phyloP scores from a whole-genome alignment of 106 monocot genomes.

The Iris macrosiphon region DNA sequence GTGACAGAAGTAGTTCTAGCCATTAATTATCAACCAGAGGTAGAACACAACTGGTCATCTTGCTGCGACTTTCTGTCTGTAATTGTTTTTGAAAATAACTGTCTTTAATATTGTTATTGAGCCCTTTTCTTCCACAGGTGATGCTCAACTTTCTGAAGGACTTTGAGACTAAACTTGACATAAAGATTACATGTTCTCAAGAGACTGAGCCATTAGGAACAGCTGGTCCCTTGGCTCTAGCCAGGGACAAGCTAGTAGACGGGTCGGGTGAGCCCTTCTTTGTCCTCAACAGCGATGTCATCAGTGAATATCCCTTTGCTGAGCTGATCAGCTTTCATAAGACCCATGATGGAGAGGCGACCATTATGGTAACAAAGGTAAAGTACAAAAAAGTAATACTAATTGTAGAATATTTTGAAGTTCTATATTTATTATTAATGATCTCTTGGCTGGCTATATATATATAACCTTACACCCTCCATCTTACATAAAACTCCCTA shows the following conservation, averaged over 20 bases:
- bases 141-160: constrained; percentile 74
- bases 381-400: neutral
- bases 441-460: too few relatives aligned
- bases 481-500: too few relatives aligned
- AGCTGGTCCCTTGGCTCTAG: constrained; percentile 70
- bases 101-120: neutral
- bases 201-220: constrained; percentile 75
- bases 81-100: neutral
- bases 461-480: too few relatives aligned
- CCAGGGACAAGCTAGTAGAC: constrained; percentile 44
- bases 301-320: constrained; percentile 69
- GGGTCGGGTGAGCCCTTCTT: constrained; percentile 79
- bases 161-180: constrained; percentile 49
- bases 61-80: too few relatives aligned
- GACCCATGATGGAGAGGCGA: constrained; percentile 54
- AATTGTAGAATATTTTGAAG: too few relatives aligned
- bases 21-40: constrained; percentile 64
- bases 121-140: constrained; percentile 17
- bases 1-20: constrained; percentile 45
- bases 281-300: constrained; percentile 85
- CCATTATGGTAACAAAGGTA: constrained; percentile 85
- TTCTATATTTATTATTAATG: too few relatives aligned
- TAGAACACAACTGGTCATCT: constrained; percentile 13
- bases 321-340: constrained; percentile 64
- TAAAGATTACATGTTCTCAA: constrained; percentile 73